Percentiles rank a stretch among this genome's conserved stretches.
Conservation (phyloP, 73 alveolate species). For the Blepharisma japonicum region DNA sequence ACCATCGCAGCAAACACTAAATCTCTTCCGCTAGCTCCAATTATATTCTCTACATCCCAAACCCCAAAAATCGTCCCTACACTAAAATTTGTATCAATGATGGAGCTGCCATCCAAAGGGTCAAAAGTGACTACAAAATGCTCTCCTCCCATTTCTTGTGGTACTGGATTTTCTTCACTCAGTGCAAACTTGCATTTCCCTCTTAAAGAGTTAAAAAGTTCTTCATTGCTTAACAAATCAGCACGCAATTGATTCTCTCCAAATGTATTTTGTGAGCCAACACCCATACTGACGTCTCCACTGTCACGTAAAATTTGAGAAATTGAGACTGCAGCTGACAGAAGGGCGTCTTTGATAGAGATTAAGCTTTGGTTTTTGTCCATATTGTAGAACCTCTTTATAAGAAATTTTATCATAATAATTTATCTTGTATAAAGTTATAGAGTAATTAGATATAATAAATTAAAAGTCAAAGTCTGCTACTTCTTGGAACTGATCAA, state of each 20-base stretch:
- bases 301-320: too few species aligned
- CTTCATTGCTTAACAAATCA: constrained; percentile 57
- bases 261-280: constrained; percentile 38
- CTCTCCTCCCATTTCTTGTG: constrained; percentile 41
- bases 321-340: too few species aligned
- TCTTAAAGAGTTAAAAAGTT: constrained; percentile 51
- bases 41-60: constrained; percentile 56
- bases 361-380: too few species aligned
- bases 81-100: constrained; percentile 67
- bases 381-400: too few species aligned
- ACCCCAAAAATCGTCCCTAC: constrained; percentile 69
- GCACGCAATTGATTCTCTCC: constrained; percentile 52
- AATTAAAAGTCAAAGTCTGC: neutral
- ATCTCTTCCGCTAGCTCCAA: constrained; percentile 61
- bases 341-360: too few species aligned
- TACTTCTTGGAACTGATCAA: constrained; percentile 13
- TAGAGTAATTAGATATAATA: neutral
- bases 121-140: constrained; percentile 68
- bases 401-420: too few species aligned
- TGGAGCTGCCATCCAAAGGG: constrained; percentile 73
- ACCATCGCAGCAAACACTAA: constrained; percentile 56
- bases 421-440: too few species aligned
- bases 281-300: too few species aligned
- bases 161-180: constrained; percentile 57
- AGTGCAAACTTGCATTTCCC: constrained; percentile 63